Evolutionary conservation across 176 grass and related monocot species (phyloP), one percentile per base, ranked within the genome.

Genomic region (Pontederia crassipes): DNA sequence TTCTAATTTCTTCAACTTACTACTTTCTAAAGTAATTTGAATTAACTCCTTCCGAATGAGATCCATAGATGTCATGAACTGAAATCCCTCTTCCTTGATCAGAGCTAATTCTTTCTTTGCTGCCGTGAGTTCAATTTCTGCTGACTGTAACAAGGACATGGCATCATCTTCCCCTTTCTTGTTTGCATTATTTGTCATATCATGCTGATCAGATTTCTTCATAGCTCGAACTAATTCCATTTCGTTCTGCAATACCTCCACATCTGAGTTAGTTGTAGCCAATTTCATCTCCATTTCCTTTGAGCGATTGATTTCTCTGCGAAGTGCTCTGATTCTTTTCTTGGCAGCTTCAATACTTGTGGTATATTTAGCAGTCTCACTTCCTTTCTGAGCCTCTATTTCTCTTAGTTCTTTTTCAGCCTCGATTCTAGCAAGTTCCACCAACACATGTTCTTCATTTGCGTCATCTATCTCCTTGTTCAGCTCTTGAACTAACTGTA

Each of bases 341-440:
- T 79, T 83, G 11, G 71, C 32, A n/a, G 54, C 78, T 48, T 86
- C 88, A 46, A 86, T 77, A 9, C 86, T 74, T 70, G 8, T 17
- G 12, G 77, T 70, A 72, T 74, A 89, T 28, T 45, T 54, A 59
- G 73, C 71, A 2, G 84, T 68, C 57, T 89, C 84, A 16, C 48
- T 74, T n/a, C 35, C 64, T 10, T 82, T 79, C 73, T 72, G 62
- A 1, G 59, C 81, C 2, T 98, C 84, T 24, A 89, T 76, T 55
- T 98, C 88, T 17, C 82, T 75, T 46, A 50, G 67, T 79, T 98
- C 93, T 40, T 79, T 68, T 77, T 92, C 88, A 48, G 94, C 94
- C 76, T 98, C 94, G 24, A 98, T 98, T 54, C 94, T 79, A 12
- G 88, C 88, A 15, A 98, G 84, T 85, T 98, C 94, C 9, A 98